A percentile compares a stretch with the other conserved stretches of the same genome.
Evolutionary conservation across 495 filamentous ascomycete genomes (phyloP).

Genomic region (Opeltia flavorubescens): DNA sequence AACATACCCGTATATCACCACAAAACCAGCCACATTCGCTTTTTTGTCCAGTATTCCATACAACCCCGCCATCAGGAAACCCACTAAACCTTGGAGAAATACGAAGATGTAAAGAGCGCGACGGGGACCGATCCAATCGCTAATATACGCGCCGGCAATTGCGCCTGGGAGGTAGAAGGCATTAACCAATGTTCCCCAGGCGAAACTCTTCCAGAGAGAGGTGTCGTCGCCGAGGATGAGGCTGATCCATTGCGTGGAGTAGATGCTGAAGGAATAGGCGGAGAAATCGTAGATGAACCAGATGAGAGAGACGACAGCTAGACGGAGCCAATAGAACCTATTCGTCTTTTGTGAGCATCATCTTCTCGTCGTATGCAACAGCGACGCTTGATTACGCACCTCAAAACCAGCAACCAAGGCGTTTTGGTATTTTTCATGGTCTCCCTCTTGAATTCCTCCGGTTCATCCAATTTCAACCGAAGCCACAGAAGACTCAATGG

Average conservation of each 20-base stretch:
- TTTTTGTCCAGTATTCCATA: constrained; percentile 50
- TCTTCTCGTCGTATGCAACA: neutral
- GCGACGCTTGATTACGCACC: constrained; percentile 19
- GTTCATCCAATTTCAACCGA: constrained; percentile 64
- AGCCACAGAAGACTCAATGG: constrained; percentile 61
- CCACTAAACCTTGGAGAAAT: constrained; percentile 55
- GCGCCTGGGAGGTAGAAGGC: constrained; percentile 78
- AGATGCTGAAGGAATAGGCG: constrained; percentile 66
- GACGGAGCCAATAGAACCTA: constrained; percentile 41
- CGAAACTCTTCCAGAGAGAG: constrained; percentile 60
- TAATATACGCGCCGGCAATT: constrained; percentile 55
- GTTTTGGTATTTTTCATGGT: constrained; percentile 36
- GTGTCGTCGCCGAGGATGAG: constrained; percentile 44
- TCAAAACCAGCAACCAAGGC: constrained; percentile 34
- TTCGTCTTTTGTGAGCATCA: neutral
- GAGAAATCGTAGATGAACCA: constrained; percentile 93
- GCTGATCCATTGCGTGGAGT: constrained; percentile 52
- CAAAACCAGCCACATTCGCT: constrained; percentile 57
- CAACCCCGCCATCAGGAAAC: constrained; percentile 73
- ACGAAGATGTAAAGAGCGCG: constrained; percentile 56
- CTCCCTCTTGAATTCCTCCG: constrained; percentile 60
- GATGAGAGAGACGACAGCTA: constrained; percentile 59
- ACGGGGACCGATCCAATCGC: constrained; percentile 64
- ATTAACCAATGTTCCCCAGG: constrained; percentile 76
- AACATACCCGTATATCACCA: constrained; percentile 52